These are phyloP conservation scores for Coemansia sp. DNA, from an alignment of 192 early-diverging fungal genomes.

Conservation along the genomic window DNA sequence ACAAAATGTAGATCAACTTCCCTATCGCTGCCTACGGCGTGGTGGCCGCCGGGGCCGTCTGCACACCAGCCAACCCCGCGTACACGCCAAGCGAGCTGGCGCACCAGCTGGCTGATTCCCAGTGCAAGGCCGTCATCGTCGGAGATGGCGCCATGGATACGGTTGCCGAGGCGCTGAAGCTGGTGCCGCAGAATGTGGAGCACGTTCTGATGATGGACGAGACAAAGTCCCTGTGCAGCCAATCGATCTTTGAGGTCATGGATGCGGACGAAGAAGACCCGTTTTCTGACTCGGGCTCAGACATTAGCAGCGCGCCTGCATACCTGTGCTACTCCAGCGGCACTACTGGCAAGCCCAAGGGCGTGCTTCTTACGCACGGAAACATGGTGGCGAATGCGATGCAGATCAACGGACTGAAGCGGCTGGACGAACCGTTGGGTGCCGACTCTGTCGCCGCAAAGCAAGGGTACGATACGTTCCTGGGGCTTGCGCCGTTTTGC, in stretches of 20 bases:
- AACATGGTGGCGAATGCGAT: slow-evolving; percentile 68
- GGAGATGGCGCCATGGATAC: slow-evolving; percentile 37
- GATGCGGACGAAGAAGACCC: neutral
- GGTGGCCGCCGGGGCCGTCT: slow-evolving; percentile 61
- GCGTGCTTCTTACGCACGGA: slow-evolving; percentile 64
- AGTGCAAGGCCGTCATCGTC: slow-evolving; percentile 66
- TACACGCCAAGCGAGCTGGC: slow-evolving; percentile 79
- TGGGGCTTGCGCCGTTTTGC: slow-evolving; percentile 66
- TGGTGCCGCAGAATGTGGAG: slow-evolving; percentile 23
- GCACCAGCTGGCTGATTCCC: slow-evolving; percentile 72
- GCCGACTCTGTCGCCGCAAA: slow-evolving; percentile 22
- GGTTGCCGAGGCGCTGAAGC: slow-evolving; percentile 18
- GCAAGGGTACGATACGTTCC: slow-evolving; percentile 41
- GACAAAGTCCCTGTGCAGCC: neutral
- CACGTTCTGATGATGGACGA: slow-evolving; percentile 46
- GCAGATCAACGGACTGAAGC: slow-evolving; percentile 51
- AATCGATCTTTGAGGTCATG: slow-evolving; percentile 23
- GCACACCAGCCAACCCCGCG: slow-evolving; percentile 75
- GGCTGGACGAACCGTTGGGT: slow-evolving; percentile 33
- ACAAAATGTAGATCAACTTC: slow-evolving; percentile 58
- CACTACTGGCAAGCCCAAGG: slow-evolving; percentile 68
- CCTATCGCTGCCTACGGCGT: slow-evolving; percentile 66
- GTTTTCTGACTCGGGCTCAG: neutral
- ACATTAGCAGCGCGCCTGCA: slow-evolving; percentile 41
- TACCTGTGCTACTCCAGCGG: slow-evolving; percentile 73